Percentiles rank a stretch among this genome's conserved stretches.
These are phyloP conservation scores for Populus tomentosa DNA, from an alignment of 441 rosid genomes.

Conservation along the genomic window DNA sequence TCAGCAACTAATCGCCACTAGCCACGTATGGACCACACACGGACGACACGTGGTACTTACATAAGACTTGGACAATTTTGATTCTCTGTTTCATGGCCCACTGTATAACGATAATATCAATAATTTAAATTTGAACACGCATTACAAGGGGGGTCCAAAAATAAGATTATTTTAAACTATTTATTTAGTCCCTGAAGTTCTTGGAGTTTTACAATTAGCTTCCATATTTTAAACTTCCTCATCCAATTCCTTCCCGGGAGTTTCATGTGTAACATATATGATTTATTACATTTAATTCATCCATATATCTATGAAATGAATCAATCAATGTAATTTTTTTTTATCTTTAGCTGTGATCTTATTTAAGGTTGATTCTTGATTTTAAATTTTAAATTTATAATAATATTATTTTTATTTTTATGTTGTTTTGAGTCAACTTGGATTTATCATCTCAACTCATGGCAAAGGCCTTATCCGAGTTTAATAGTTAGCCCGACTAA, in stretches of 20 bases:
- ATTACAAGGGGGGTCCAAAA: neutral
- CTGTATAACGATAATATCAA: neutral
- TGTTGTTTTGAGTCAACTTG: no score
- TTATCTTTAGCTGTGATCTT: no score
- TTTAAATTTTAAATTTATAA: no score
- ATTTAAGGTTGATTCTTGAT: no score
- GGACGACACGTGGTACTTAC: neutral
- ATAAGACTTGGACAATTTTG: neutral
- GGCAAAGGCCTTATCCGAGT: accelerated
- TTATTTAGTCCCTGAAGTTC: neutral
- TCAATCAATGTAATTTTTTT: neutral
- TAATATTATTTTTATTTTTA: no score
- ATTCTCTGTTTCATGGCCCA: neutral
- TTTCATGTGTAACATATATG: neutral
- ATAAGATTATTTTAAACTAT: neutral
- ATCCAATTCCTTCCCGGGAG: neutral
- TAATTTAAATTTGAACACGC: neutral
- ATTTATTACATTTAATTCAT: no score
- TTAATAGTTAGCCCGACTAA: no score
- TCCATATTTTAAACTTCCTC: neutral
- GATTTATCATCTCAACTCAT: no score
- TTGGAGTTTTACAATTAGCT: neutral
- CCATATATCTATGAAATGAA: no score
- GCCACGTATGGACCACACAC: neutral
- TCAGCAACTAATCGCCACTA: neutral